Conservation (phyloP, 345 rosid genomes). For the Clarkia xantiana region DNA sequence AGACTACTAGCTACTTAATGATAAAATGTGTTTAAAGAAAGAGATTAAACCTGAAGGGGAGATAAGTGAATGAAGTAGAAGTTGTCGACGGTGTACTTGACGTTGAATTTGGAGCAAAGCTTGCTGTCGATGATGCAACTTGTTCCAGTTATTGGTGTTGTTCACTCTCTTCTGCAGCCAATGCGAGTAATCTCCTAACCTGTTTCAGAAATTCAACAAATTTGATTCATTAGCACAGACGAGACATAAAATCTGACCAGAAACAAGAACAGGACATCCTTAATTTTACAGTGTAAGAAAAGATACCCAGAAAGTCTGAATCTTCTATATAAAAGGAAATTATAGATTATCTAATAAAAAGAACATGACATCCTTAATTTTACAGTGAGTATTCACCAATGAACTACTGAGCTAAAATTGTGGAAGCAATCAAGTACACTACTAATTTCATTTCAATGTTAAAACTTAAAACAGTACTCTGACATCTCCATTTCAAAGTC, state of each 20-base stretch:
- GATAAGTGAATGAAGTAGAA: conserved; percentile 12
- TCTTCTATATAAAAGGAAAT: no score
- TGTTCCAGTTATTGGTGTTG: conserved; percentile 14
- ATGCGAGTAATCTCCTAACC: conserved; percentile 11
- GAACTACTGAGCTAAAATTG: no score
- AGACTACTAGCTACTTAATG: background rate
- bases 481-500: no score
- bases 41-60: conserved; percentile 17
- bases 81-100: conserved; percentile 9
- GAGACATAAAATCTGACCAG: no score
- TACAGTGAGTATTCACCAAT: no score
- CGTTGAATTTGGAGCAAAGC: conserved; percentile 12
- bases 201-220: background rate
- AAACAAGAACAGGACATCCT: background rate
- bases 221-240: background rate
- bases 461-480: no score
- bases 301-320: no score
- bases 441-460: no score
- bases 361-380: no score
- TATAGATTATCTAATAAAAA: no score
- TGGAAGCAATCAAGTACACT: no score
- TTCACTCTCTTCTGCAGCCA: conserved; percentile 18
- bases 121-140: conserved; percentile 14
- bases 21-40: background rate
- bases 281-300: no score